Evolutionary conservation across 1,284 basidiomycete genomes (phyloP).

Genomic region (Mrakiaceae sp.): DNA sequence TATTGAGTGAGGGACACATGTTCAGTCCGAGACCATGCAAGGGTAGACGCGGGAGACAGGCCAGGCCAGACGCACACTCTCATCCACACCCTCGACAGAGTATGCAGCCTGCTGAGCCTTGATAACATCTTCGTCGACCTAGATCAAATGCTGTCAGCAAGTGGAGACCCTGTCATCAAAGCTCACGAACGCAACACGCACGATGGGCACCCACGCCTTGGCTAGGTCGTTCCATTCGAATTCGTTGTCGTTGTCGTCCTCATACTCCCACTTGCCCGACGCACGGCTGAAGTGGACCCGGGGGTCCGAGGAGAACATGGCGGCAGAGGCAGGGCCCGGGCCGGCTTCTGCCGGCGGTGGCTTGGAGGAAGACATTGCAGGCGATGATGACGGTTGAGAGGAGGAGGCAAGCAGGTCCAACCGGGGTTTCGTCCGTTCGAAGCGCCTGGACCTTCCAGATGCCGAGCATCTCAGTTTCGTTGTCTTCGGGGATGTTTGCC

Average conservation of each 20-base stretch:
- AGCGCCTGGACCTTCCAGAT: too few species aligned
- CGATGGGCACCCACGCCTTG: constrained; percentile 68
- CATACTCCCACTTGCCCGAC: constrained; percentile 71
- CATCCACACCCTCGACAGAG: constrained; percentile 77
- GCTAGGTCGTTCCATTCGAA: constrained; percentile 73
- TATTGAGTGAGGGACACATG: constrained; percentile 28
- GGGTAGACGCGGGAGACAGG: constrained; percentile 19
- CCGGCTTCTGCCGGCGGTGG: background rate
- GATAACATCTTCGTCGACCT: constrained; percentile 71
- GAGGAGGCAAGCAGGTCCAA: too few species aligned
- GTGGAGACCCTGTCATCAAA: background rate
- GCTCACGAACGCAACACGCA: constrained; percentile 36
- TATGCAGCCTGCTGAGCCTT: constrained; percentile 86
- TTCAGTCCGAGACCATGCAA: constrained; percentile 17
- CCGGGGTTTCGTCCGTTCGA: too few species aligned
- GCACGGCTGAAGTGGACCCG: constrained; percentile 66
- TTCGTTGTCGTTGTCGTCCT: constrained; percentile 69
- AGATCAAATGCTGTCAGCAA: constrained; percentile 18
- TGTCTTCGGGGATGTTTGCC: too few species aligned
- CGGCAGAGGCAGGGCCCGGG: constrained; percentile 21
- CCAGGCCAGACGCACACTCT: constrained; percentile 51
- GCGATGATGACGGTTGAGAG: background rate
- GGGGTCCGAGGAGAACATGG: constrained; percentile 60
- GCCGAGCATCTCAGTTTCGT: too few species aligned
- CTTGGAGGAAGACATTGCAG: background rate